Conservation (phyloP, 1,284 basidiomycete genomes). For the Ustilago lituana region DNA sequence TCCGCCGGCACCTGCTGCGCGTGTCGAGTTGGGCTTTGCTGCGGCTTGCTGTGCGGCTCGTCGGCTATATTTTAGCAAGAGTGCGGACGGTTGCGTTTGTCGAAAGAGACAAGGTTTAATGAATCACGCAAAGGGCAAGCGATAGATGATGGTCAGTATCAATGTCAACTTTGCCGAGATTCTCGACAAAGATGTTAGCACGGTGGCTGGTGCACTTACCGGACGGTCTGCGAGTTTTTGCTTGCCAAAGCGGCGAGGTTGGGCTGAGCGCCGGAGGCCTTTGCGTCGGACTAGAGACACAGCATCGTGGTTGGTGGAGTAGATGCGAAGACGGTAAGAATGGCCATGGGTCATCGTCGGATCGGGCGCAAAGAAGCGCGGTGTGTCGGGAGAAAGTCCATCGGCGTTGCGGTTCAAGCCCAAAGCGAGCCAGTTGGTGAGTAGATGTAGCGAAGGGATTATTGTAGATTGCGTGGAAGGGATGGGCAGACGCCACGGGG, state of each 20-base stretch:
- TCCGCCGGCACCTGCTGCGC: slow-evolving; percentile 93
- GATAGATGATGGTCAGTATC: background rate
- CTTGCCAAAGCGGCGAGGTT: slow-evolving; percentile 57
- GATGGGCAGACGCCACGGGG: no score
- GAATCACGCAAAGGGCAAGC: no score
- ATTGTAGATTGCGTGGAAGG: no score
- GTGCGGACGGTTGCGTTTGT: background rate
- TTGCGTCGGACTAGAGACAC: slow-evolving; percentile 38
- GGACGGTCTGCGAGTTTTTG: slow-evolving; percentile 49
- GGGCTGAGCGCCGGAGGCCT: slow-evolving; percentile 43
- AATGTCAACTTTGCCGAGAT: background rate
- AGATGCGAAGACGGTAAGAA: background rate
- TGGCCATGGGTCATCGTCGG: background rate
- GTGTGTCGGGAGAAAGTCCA: no score
- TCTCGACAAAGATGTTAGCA: no score
- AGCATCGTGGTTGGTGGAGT: background rate
- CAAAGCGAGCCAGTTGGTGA: no score
- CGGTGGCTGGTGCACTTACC: slow-evolving; percentile 16
- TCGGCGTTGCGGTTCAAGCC: no score
- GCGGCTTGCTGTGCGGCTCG: slow-evolving; percentile 76
- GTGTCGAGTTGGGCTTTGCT: slow-evolving; percentile 83
- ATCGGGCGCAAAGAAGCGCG: background rate
- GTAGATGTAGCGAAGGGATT: no score
- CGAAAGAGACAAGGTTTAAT: background rate
- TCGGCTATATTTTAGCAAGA: slow-evolving; percentile 66